phyloP scores from a whole-genome alignment of 2,329 filamentous ascomycete genomes.

The Botrytis galanthina region DNA sequence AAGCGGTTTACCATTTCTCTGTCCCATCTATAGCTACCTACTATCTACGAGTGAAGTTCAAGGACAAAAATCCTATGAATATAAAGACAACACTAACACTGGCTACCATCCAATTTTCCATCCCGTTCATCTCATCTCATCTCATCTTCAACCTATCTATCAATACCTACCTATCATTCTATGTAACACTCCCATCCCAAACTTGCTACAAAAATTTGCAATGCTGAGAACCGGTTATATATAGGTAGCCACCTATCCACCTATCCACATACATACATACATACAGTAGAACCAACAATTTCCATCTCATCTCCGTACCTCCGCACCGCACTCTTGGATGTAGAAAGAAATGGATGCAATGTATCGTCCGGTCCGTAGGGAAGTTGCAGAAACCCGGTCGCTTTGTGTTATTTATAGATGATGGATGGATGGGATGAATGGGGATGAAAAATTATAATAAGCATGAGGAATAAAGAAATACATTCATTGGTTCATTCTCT shows the following conservation, averaged over 20 bases:
- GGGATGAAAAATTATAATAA: background rate
- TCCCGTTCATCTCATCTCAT: background rate
- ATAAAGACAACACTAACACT: too few species aligned
- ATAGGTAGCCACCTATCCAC: too few species aligned
- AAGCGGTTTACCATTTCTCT: background rate
- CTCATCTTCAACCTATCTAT: too few species aligned
- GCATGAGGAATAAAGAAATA: background rate
- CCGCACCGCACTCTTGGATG: rapidly evolving
- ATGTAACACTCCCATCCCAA: background rate
- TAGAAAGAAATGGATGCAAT: background rate
- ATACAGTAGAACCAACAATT: background rate
- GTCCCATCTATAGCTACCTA: background rate
- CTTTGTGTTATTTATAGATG: background rate
- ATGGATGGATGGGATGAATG: background rate
- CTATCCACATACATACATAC: background rate
- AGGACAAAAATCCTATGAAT: background rate
- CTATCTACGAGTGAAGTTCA: background rate
- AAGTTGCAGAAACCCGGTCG: rapidly evolving
- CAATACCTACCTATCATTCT: too few species aligned
- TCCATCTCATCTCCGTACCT: background rate
- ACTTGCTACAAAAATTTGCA: background rate
- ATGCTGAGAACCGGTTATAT: background rate
- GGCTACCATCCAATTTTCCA: background rate
- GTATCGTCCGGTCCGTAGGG: rapidly evolving
- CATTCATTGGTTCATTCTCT: background rate